Conservation (phyloP, 495 filamentous ascomycete genomes). For the Aspergillus bridgeri region DNA sequence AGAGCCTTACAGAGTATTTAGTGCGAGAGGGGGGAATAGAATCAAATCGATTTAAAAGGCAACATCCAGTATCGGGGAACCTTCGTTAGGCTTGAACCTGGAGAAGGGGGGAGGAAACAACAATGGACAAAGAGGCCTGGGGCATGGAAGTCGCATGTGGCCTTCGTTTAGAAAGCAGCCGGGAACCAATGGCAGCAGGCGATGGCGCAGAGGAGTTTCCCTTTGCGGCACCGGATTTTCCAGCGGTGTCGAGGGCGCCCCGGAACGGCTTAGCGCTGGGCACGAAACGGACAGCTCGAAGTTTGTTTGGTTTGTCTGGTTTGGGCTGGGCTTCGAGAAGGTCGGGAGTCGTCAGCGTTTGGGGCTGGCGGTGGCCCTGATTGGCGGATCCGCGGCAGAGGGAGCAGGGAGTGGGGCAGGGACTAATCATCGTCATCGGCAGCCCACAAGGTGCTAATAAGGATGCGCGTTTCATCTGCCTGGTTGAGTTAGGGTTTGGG, state of each 20-base stretch:
- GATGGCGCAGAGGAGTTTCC: conserved; percentile 10
- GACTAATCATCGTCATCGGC: conserved; percentile 11
- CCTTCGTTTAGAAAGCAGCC: conserved; percentile 1
- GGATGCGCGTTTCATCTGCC: conserved; percentile 12
- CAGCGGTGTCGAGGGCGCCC: conserved; percentile 6
- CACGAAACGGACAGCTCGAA: conserved; percentile 18
- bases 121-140: not conserved
- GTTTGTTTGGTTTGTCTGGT: too few species aligned
- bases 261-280: conserved; percentile 8
- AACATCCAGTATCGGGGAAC: too few species aligned
- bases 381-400: not conserved
- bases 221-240: conserved; percentile 8
- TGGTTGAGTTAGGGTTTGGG: not conserved
- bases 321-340: conserved; percentile 25
- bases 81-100: not conserved
- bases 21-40: not conserved
- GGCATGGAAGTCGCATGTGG: not conserved
- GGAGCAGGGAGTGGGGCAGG: conserved; percentile 11
- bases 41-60: too few species aligned
- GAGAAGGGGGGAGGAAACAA: not conserved
- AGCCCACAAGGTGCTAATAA: conserved; percentile 16
- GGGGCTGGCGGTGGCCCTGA: not conserved
- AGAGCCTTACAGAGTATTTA: not conserved
- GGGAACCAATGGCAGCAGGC: conserved; percentile 1
- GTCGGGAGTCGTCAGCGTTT: conserved; percentile 19